Base-by-base conservation (phyloP, 768 basidiomycete genomes). In the Rhodotorula toruloides region DNA sequence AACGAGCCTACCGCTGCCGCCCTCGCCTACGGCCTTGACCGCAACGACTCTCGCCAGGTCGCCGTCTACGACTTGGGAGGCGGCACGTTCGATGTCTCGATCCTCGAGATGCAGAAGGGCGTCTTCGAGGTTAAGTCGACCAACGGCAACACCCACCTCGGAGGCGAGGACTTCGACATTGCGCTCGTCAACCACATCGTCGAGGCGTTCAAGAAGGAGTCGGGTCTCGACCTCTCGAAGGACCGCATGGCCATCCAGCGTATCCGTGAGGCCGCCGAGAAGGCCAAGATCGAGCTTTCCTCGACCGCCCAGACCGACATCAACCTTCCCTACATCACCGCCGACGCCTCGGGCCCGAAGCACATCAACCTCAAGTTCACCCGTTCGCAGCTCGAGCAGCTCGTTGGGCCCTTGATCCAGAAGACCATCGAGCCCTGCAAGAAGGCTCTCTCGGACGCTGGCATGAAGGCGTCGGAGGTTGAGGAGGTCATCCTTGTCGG, bases 61-160 rank as follows among this genome's bases (percentile, higher is more conserved):
- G 96, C 96, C 48, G 96, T 99, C 64, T 99, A 98, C 77, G 96
- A 99, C 82, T 84, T 98, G 39, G 94, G 94, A 73, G 94, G 94
- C 74, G 94, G 94, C 62, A 97, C 94, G 31, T 98, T 98, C 79
- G 94, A 98, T 91, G 91, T 99, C 76, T 99, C 96, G 36, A 93
- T 99, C 73, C 83, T 99, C 61, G 93, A 97, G 81, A 98, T 98
- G 91, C 91, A 97, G 79, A 93, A 96, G 79, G 96, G 94, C 74
- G 93, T 99, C 16, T 99, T 98, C 79, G 96, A 98, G 79, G 96
- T 99, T 77, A 99, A 98, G 82, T 97, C 96, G 1, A 99, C 96
- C 61, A 97, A 97, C 76, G 96, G 96, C 77, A 94, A 99, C 79
- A 98, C 96, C 22, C 96, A 99, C 77, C 85, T 99, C 63, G 96